Evolutionary conservation across 2,329 filamentous ascomycete genomes (phyloP).

Genomic region (Seiridium unicorne): DNA sequence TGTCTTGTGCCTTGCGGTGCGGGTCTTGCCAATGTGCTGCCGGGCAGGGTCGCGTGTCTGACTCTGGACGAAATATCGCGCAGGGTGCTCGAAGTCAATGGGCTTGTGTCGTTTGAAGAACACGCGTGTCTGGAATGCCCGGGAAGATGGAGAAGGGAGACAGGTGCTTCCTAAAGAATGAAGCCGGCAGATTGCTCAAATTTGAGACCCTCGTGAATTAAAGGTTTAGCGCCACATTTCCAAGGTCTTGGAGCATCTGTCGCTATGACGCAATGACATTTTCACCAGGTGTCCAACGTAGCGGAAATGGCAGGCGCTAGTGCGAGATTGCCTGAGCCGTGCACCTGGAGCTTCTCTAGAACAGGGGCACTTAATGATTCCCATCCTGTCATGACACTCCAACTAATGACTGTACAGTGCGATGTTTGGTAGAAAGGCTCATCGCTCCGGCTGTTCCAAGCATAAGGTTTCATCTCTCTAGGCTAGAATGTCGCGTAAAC

Average conservation of each 20-base stretch:
- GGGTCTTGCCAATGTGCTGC: background rate
- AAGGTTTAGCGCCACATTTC: constrained; percentile 4
- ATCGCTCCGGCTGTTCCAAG: too few relatives aligned
- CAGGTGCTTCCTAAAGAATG: background rate
- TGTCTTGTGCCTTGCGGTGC: background rate
- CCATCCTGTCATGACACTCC: background rate
- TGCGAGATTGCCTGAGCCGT: background rate
- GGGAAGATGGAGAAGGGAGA: background rate
- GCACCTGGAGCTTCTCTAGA: background rate
- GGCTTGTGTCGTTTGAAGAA: background rate
- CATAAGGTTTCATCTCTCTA: too few relatives aligned
- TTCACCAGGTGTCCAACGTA: background rate
- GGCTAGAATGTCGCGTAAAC: too few relatives aligned
- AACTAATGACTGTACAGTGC: too few relatives aligned
- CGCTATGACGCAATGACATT: constrained; percentile 1
- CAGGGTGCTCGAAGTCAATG: background rate
- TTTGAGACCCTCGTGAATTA: background rate
- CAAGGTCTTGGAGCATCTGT: background rate
- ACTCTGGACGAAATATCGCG: background rate
- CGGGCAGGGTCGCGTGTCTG: too few relatives aligned
- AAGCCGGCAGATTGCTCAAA: background rate
- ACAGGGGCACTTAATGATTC: background rate
- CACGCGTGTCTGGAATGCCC: background rate
- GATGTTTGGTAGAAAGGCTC: background rate
- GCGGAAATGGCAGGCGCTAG: too few relatives aligned